Evolutionary conservation across 352 stramenopile species (phyloP).

Genomic region (Blastocystis sp.): DNA sequence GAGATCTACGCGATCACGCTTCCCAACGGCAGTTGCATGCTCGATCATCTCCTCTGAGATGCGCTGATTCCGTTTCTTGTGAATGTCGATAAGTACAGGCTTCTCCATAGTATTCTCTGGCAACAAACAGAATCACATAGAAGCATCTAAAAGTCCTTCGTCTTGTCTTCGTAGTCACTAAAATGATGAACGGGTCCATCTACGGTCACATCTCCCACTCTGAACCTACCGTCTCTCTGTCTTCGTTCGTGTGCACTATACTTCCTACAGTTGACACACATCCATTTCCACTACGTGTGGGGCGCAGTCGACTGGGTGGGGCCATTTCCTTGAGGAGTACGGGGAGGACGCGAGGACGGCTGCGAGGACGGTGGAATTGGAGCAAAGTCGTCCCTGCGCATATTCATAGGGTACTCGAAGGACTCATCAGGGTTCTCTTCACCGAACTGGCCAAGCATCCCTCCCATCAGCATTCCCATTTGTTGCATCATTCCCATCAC

Average conservation of each 20-base stretch:
- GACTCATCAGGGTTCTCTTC: background rate
- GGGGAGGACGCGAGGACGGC: too few relatives aligned
- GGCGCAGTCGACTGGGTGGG: background rate
- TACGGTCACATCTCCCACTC: background rate
- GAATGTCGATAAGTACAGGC: background rate
- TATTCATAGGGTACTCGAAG: background rate
- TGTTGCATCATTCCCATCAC: background rate
- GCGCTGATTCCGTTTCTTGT: background rate
- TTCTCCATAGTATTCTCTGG: background rate
- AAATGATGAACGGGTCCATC: background rate
- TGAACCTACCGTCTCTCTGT: background rate
- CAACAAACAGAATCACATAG: background rate
- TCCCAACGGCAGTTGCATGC: background rate
- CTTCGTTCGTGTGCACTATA: background rate
- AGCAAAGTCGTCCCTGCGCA: background rate
- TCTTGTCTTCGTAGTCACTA: conserved; percentile 11
- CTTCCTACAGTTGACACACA: background rate
- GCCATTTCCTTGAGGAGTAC: too few relatives aligned
- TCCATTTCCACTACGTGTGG: background rate
- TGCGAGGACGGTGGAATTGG: background rate
- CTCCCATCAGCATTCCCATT: background rate
- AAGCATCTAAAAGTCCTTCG: conserved; percentile 8
- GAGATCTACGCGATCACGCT: background rate
- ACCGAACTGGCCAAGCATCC: background rate
- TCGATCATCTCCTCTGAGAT: background rate